Conservation (phyloP, 805 yeast genomes). For the Starmera quercuum region DNA sequence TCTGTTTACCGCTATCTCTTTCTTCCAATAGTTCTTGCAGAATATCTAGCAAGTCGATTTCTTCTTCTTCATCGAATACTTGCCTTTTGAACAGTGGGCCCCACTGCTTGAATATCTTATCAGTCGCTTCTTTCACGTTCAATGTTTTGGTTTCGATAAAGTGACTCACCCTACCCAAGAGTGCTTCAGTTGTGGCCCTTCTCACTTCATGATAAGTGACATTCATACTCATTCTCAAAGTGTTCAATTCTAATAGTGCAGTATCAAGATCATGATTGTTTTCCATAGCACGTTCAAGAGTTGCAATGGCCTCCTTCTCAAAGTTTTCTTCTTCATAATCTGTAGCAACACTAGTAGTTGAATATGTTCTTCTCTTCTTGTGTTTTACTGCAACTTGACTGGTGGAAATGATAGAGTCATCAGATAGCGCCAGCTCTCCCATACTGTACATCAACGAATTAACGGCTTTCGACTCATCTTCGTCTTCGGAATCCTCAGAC, state of each 20-base stretch:
- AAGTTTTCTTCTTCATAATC: conserved; percentile 70
- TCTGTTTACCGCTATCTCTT: conserved; percentile 33
- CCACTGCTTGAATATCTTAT: conserved; percentile 76
- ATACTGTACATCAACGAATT: conserved; percentile 36
- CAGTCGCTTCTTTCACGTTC: conserved; percentile 67
- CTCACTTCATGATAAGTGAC: conserved; percentile 92
- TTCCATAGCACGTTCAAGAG: conserved; percentile 86
- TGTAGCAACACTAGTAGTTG: conserved; percentile 34
- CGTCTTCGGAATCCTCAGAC: conserved; percentile 25
- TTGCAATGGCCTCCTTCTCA: conserved; percentile 84
- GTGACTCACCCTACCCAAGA: conserved; percentile 61
- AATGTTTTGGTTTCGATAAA: conserved; percentile 72
- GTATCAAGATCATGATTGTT: conserved; percentile 91
- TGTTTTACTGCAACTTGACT: conserved; percentile 26
- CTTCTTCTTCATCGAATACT: conserved; percentile 75
- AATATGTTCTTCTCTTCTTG: conserved; percentile 37
- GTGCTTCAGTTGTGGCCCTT: conserved; percentile 66
- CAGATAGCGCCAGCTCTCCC: conserved; percentile 43
- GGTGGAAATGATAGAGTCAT: conserved; percentile 48
- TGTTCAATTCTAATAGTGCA: conserved; percentile 85
- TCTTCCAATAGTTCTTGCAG: conserved; percentile 36
- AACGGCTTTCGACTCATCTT: conserved; percentile 21
- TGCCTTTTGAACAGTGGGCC: conserved; percentile 74
- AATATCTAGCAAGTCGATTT: conserved; percentile 53
- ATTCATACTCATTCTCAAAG: conserved; percentile 95